Evolutionary conservation across 495 filamentous ascomycete genomes (phyloP).

Genomic region (Xylaria scruposa): DNA sequence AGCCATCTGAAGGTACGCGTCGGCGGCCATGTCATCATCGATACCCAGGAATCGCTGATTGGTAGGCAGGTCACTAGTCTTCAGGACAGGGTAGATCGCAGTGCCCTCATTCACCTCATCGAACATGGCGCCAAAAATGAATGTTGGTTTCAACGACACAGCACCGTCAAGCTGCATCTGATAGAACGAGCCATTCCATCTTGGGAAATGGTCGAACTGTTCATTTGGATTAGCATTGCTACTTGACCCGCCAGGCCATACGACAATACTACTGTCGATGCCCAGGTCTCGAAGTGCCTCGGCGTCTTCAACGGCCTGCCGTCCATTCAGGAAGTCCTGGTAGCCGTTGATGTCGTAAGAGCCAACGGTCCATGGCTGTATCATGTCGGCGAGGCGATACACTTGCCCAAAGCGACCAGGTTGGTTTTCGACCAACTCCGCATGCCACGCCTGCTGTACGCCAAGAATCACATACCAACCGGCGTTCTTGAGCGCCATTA

Average conservation of each 20-base stretch:
- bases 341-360: conserved; percentile 37
- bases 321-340: conserved; percentile 29
- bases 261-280: conserved; percentile 36
- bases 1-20: conserved; percentile 42
- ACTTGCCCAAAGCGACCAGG: conserved; percentile 34
- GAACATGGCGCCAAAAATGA: conserved; percentile 46
- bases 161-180: conserved; percentile 39
- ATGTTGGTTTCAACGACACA: conserved; percentile 39
- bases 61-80: conserved; percentile 33
- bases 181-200: conserved; percentile 42
- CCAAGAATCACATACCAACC: conserved; percentile 40
- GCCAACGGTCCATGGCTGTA: conserved; percentile 44
- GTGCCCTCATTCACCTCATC: conserved; percentile 44
- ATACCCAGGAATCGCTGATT: conserved; percentile 43
- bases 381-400: conserved; percentile 40
- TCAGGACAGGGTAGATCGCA: conserved; percentile 34
- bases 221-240: conserved; percentile 35
- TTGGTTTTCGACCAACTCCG: conserved; percentile 34
- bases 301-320: conserved; percentile 36
- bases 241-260: conserved; percentile 39
- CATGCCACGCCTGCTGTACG: conserved; percentile 38
- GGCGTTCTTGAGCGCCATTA: conserved; percentile 37
- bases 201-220: conserved; percentile 38
- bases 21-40: conserved; percentile 39
- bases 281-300: conserved; percentile 33